Evolutionary conservation across 305 asterid species (phyloP).

Genomic region (Withania somnifera): DNA sequence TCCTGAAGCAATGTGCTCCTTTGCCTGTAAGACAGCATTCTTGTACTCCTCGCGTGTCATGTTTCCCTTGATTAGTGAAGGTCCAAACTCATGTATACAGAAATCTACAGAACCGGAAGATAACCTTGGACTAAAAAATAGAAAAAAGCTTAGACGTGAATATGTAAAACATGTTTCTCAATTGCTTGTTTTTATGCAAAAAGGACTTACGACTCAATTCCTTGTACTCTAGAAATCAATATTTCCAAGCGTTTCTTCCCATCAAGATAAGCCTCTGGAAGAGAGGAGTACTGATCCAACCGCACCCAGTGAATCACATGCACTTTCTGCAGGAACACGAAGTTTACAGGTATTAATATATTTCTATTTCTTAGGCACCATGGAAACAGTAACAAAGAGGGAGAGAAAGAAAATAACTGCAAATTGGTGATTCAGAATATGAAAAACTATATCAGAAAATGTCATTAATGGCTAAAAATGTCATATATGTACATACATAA

Average conservation of each 20-base stretch:
- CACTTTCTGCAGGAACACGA: slow-evolving; percentile 45
- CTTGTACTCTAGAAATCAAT: slow-evolving; percentile 51
- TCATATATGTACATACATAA: not conserved
- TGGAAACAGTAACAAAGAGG: too few relatives aligned
- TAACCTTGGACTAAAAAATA: slow-evolving; percentile 47
- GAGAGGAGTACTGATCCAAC: slow-evolving; percentile 48
- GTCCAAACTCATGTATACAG: slow-evolving; percentile 33
- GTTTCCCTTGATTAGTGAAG: slow-evolving; percentile 34
- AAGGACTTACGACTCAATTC: slow-evolving; percentile 50
- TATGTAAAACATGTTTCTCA: not conserved
- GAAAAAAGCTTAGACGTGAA: not conserved
- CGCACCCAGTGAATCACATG: slow-evolving; percentile 83
- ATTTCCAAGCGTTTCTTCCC: slow-evolving; percentile 55
- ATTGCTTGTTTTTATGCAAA: not conserved
- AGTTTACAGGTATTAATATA: not conserved
- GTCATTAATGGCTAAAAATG: not conserved
- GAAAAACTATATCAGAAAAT: not conserved
- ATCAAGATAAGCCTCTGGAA: slow-evolving; percentile 55
- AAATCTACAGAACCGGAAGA: slow-evolving; percentile 48
- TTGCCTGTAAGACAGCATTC: slow-evolving; percentile 58
- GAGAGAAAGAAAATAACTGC: too few relatives aligned
- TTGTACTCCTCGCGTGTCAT: slow-evolving; percentile 69
- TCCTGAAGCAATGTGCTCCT: slow-evolving; percentile 77
- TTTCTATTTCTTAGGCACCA: too few relatives aligned
- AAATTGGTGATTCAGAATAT: not conserved